Base-by-base conservation (phyloP, 352 stramenopile species). In the Globisporangium emineosum region DNA sequence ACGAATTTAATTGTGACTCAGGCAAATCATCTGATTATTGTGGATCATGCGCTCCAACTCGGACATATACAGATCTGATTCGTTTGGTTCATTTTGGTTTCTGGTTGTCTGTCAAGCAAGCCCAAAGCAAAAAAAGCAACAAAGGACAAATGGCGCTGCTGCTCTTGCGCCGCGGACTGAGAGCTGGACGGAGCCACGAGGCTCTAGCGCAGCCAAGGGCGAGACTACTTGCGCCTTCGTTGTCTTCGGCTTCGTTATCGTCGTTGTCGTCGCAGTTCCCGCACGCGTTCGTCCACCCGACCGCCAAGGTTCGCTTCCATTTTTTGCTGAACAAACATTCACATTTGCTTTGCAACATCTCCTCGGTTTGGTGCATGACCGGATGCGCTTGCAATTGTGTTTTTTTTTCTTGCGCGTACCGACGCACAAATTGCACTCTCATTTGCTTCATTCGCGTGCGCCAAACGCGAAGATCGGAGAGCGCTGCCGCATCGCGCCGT, bases 401-500 rank as follows among this genome's bases (percentile, higher is more conserved):
- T 32, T 32, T 5, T 5, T 32, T 32, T 32, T 2, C 29, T 32
- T 32, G 29, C 29, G 32, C 9, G 32, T 37, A 37, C 32, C 12
- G 32, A 37, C 32, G 9, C 32, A n/a, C 32, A 37, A 13, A 37
- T 9, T 37, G 32, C 9, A 37, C 32, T 37, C 12, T 37, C 32
- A 37, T 5, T 51, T 42, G 27, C 9, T 62, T 17, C 21, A 6
- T 43, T 37, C 12, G 32, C 35, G 15, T 63, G 30, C 23, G 15
- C 5, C 23, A 40, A 30, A 21, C 3, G 6, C 1, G 7, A n/a
- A 93, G 85, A 76, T 95, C 33, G 85, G 81, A n/a, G 64, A 55
- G 33, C 55, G 79, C 25, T 88, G 78, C 59, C 62, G 62, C 59
- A 86, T 95, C 40, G 83, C 76, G 15, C 59, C 78, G 30, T 87